These are phyloP conservation scores for Xylariaceae sp. DNA, from an alignment of 2,329 filamentous ascomycete species.

Conservation along the genomic window DNA sequence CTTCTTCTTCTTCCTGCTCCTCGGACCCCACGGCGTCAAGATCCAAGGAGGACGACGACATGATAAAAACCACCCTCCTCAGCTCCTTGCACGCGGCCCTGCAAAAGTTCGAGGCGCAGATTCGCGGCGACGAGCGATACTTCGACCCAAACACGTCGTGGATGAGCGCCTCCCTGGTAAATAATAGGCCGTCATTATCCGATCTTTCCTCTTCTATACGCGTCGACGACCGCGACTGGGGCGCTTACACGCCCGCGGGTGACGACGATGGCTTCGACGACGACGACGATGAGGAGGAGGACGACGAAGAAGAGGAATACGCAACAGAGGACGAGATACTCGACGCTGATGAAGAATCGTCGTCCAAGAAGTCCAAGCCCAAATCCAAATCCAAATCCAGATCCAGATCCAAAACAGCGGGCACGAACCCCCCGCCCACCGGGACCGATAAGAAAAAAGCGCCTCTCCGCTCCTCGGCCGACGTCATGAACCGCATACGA, in stretches of 20 bases:
- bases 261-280: conserved; percentile 33
- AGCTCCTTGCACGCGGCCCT: conserved; percentile 40
- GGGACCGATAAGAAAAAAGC: no score
- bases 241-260: conserved; percentile 38
- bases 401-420: no score
- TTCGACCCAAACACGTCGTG: conserved; percentile 46
- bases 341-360: not conserved
- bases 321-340: no score
- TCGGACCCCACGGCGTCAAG: no score
- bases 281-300: conserved; percentile 39
- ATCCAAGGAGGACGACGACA: conserved; percentile 40
- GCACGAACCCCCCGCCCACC: no score
- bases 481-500: conserved; percentile 54
- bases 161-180: conserved; percentile 40
- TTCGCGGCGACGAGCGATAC: conserved; percentile 41
- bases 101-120: conserved; percentile 43
- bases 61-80: conserved; percentile 37
- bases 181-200: no score
- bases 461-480: conserved; percentile 52
- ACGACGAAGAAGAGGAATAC: conserved; percentile 35
- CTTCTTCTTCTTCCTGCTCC: no score
- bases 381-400: no score
- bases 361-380: conserved; percentile 8
- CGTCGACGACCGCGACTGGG: conserved; percentile 46
- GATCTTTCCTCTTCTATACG: conserved; percentile 40